Base-by-base conservation (phyloP, 2,329 filamentous ascomycete genomes). In the Epichloe glyceriae region DNA sequence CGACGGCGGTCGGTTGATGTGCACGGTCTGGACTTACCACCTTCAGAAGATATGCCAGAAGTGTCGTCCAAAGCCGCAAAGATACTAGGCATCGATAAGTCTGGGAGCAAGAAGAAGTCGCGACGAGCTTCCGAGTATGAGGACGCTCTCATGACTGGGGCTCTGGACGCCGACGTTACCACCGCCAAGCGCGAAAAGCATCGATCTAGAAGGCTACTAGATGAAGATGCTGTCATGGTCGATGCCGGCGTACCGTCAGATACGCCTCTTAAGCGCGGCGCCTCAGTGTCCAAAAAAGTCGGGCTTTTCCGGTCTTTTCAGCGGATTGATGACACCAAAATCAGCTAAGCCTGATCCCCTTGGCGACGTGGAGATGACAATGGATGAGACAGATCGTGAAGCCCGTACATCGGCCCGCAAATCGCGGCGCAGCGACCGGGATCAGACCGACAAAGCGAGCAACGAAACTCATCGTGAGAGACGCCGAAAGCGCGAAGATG, bases 41-140 rank as follows among this genome's bases (percentile, higher is more conserved):
- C 86, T 8, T 80, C 84, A 2, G 87, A 89, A 33, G 79, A 85
- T 34, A 70, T 74, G 41, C 74, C 75, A 3, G 77, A 79, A 48
- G 76, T 88, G 61, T 76, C 83, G 7, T 76, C 80, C 44, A 95
- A 94, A 66, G 88, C 87, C 30, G 86, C 87, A 34, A 89, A 83
- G 66, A 68, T 91, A 49, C 80, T 93, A 2, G 80, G 89, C 70
- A 57, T 78, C 22, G 72, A 72, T 40, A 69, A 67, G 49, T 64
- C 67, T 14, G 62, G 60, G 42, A 67, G 65, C 55, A 70, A 65
- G 55, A 70, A 66, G 49, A 70, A 77, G 63, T 58, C 62, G 34
- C 75, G 76, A 50, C 80, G 72, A 55, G 39, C 53, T 7, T 64
- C 64, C 11, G 70, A 71, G 12, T 72, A 79, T 7, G 73, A 77